Evolutionary conservation across 106 monocot genomes (phyloP).

Genomic region (Phalaenopsis aphrodite): DNA sequence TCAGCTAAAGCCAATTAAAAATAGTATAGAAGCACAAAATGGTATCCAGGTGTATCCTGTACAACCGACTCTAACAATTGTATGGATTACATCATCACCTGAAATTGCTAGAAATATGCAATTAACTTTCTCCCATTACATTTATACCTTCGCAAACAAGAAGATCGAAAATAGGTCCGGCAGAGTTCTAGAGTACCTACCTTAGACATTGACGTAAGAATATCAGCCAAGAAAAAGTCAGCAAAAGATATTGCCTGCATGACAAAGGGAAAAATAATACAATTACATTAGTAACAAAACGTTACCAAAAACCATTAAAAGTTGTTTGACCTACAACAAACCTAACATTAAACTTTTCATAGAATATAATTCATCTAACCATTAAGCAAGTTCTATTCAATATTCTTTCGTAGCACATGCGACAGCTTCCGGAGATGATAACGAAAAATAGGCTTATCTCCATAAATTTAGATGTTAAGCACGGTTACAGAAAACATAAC

Average conservation of each 20-base stretch:
- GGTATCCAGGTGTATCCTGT: not conserved
- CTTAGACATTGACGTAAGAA: conserved; percentile 98
- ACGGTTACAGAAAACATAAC: not conserved
- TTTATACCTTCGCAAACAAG: not conserved
- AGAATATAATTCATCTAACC: not conserved
- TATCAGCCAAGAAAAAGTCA: conserved; percentile 98
- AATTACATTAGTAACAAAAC: not conserved
- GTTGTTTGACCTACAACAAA: not conserved
- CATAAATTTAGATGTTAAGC: not conserved
- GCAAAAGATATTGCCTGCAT: conserved; percentile 90
- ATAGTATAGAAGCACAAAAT: not conserved
- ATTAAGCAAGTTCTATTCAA: not conserved
- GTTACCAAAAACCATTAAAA: not conserved
- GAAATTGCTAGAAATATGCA: not conserved
- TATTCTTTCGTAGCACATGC: not conserved
- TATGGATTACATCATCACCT: conserved; percentile 5
- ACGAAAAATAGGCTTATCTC: not conserved
- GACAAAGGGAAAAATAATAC: not conserved
- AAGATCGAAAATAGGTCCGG: conserved; percentile 3
- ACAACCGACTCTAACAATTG: not conserved
- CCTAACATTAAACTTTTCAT: not conserved
- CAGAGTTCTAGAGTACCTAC: conserved; percentile 20
- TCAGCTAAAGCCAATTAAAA: not conserved
- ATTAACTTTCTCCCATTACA: not conserved
- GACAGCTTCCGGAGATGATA: not conserved